Conservation (phyloP, 768 basidiomycete genomes). For the Boletus sp. region DNA sequence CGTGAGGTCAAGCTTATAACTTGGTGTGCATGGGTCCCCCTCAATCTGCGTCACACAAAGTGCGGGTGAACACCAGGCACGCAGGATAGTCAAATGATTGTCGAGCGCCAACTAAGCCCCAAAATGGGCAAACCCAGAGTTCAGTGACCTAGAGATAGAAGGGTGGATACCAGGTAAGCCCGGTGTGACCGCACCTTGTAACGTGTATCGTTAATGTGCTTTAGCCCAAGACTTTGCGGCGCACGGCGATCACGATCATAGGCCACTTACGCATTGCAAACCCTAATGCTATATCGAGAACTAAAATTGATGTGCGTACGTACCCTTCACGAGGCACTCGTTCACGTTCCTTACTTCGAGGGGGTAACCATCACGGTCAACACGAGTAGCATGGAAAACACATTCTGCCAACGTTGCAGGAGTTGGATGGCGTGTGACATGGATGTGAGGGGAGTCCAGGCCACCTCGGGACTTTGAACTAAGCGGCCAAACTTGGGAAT, state of each 20-base stretch:
- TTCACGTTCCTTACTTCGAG: background rate
- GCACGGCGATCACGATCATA: background rate
- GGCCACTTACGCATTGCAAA: background rate
- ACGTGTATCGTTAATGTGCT: background rate
- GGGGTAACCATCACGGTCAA: background rate
- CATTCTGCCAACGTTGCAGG: background rate
- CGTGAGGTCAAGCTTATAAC: background rate
- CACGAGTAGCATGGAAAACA: background rate
- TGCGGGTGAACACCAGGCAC: background rate
- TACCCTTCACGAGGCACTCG: background rate
- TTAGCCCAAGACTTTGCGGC: background rate
- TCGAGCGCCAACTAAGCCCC: constrained; percentile 2
- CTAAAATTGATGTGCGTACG: background rate
- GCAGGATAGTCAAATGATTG: background rate
- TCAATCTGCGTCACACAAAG: background rate
- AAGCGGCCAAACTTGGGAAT: no score
- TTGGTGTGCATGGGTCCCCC: background rate
- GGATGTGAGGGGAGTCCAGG: background rate
- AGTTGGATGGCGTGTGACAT: background rate
- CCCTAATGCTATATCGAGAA: background rate
- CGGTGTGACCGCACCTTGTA: constrained; percentile 1
- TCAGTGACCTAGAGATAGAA: background rate
- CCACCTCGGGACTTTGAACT: no score
- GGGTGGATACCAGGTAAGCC: background rate
- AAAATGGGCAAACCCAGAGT: background rate